Percentiles rank a stretch among this genome's conserved stretches.
phyloP scores from a whole-genome alignment of 257 asterid genomes.

The Plantago elongata region DNA sequence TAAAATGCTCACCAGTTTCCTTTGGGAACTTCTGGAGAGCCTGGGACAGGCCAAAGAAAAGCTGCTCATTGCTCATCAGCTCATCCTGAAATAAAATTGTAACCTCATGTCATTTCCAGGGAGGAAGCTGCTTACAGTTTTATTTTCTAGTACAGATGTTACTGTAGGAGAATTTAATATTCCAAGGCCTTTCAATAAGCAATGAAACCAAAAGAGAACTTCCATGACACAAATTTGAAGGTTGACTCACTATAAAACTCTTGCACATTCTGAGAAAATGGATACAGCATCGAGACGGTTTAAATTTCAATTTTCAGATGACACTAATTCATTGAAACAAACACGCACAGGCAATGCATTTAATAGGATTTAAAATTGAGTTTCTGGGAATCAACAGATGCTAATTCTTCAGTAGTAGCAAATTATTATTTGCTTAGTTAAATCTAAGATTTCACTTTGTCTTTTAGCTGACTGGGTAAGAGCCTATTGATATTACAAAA shows the following conservation, averaged over 20 bases:
- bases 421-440: neutral
- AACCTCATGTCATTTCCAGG: constrained; percentile 5
- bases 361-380: constrained; percentile 1
- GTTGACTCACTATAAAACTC: constrained; percentile 12
- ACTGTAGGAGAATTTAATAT: constrained; percentile 6
- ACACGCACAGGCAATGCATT: too few species aligned
- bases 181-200: constrained; percentile 1
- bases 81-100: constrained; percentile 60
- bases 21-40: constrained; percentile 95
- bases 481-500: too few species aligned
- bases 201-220: constrained; percentile 2
- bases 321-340: too few species aligned
- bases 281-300: neutral
- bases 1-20: constrained; percentile 64
- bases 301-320: neutral
- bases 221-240: neutral
- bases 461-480: too few species aligned
- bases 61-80: constrained; percentile 93
- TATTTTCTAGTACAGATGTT: constrained; percentile 8
- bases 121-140: constrained; percentile 8
- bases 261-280: constrained; percentile 3
- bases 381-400: neutral
- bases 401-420: constrained; percentile 6
- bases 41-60: constrained; percentile 94
- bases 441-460: too few species aligned